Evolutionary conservation across 2,329 filamentous ascomycete genomes (phyloP).

Genomic region (Botrytis sinoallii): DNA sequence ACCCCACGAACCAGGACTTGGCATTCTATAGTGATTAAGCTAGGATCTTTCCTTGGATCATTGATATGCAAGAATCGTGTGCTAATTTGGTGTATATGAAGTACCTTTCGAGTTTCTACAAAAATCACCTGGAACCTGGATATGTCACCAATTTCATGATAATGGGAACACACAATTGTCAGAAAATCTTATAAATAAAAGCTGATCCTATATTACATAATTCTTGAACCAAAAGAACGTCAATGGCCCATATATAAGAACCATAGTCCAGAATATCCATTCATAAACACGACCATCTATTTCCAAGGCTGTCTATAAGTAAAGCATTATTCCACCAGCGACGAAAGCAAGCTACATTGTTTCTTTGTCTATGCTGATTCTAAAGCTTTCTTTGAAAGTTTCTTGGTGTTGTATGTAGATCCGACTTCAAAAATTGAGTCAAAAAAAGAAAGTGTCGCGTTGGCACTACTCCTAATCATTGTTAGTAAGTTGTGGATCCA

Average conservation of each 20-base stretch:
- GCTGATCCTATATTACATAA: not conserved
- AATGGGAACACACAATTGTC: too few species aligned
- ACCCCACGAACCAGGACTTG: not conserved
- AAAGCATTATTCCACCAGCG: not conserved
- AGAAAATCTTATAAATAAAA: too few species aligned
- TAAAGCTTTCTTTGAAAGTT: not conserved
- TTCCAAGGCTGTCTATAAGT: not conserved
- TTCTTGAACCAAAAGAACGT: not conserved
- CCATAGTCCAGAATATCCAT: not conserved
- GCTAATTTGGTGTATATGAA: not conserved
- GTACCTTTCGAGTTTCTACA: too few species aligned
- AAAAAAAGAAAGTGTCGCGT: not conserved
- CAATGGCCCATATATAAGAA: not conserved
- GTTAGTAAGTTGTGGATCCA: not conserved
- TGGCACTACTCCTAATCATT: not conserved
- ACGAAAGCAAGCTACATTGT: not conserved
- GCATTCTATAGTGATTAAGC: not conserved
- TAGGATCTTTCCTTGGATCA: not conserved
- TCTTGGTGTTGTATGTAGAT: constrained; percentile 16
- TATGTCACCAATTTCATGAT: not conserved
- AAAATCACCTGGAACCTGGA: not conserved
- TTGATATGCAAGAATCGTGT: not conserved
- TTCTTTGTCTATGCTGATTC: not conserved
- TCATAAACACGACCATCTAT: not conserved
- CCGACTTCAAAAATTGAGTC: constrained; percentile 7